A percentile compares a stretch with the other conserved stretches of the same genome.
These are phyloP conservation scores for Pseudopithomyces chartarum DNA, from an alignment of 2,329 filamentous ascomycete genomes.

Conservation along the genomic window DNA sequence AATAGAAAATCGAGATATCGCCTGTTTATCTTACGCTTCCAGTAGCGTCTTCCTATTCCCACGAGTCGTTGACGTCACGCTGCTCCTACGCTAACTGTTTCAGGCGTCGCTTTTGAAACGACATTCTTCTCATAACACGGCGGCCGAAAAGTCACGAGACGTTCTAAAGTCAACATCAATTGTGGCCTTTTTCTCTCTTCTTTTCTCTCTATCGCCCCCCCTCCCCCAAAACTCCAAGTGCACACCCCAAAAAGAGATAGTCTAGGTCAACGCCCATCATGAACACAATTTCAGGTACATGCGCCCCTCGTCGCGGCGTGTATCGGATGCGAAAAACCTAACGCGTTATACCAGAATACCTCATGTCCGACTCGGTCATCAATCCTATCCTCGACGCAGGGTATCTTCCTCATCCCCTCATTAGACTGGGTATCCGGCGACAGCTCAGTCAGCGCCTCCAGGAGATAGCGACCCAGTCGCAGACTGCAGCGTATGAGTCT, in stretches of 20 bases:
- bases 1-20: neutral
- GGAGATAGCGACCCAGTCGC: conserved; percentile 59
- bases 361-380: conserved; percentile 31
- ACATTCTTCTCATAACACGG: conserved; percentile 24
- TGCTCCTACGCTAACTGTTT: conserved; percentile 21
- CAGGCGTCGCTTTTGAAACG: conserved; percentile 22
- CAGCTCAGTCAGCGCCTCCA: conserved; percentile 66
- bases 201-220: neutral
- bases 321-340: too few relatives aligned
- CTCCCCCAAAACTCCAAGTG: neutral
- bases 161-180: neutral
- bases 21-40: neutral
- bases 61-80: conserved; percentile 33
- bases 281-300: conserved; percentile 22
- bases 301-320: conserved; percentile 25
- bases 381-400: conserved; percentile 64
- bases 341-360: conserved; percentile 7
- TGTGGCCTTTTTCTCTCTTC: neutral
- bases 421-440: conserved; percentile 68
- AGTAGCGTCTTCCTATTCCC: neutral
- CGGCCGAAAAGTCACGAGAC: conserved; percentile 23
- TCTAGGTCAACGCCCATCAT: conserved; percentile 19
- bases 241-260: neutral
- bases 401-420: conserved; percentile 66
- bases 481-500: conserved; percentile 58